Base-by-base conservation (phyloP, 768 basidiomycete species). In the Calocera cornea region DNA sequence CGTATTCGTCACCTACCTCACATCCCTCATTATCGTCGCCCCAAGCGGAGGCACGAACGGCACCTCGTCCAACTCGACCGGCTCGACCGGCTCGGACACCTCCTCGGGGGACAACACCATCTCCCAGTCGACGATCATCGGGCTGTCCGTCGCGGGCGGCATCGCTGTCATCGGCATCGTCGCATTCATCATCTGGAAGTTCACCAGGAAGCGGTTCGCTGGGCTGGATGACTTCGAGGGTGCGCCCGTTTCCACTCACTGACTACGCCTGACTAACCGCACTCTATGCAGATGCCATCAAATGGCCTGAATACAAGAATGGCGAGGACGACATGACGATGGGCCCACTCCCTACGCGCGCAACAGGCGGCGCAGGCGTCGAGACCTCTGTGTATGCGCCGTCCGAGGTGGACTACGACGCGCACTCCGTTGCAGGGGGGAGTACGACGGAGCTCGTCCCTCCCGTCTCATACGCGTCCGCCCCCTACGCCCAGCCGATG, bases 161-260 rank as follows among this genome's bases (percentile, higher is more conserved):
- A 79, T 92, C 66, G 87, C 89, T 27, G 76, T 87, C 22, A 76
- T 93, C 71, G 87, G 83, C 11, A 81, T 93, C 65, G 77, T 86
- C 65, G 84, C 79, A 17, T 93, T 93, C 79, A 83, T 91, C 70
- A 78, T 89, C 40, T 93, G 92, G 91, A 93, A 93, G 76, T 84
- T 91, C 73, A 89, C 88, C 1, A 82, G 87, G 73, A 93, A 92
- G 75, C 86, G 87, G 67, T 85, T 86, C 73, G 69, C 79, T 29
- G 84, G 87, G 72, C 90, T 89, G 72, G 88, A 92, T 72, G 74
- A 72, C 54, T 88, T 90, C 78, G 69, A 66, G 19, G 86, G 90
- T 90, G 76, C 72, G 88, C 83, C 41, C 69, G 24, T 19, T 47
- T 19, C 19, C 24, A 33, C 49, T 33, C 27, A 65, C 19, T 70